Evolutionary conservation across 1,284 basidiomycete genomes (phyloP), one percentile per base, ranked within the genome.

Genomic region (Marasmius sp.): DNA sequence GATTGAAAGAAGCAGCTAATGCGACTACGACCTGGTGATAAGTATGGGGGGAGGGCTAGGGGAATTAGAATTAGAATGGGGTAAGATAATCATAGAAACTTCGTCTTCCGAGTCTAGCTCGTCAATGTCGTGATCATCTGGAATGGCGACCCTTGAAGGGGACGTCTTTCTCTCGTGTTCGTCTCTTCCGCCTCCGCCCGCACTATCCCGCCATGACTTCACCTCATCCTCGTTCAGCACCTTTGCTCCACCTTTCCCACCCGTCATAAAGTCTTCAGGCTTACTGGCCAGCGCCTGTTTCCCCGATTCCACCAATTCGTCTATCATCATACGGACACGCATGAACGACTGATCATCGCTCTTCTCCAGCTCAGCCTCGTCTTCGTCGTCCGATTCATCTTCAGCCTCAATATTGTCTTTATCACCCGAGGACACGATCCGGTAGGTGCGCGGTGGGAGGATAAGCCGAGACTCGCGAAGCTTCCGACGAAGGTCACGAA

Each of bases 381-480:
- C 73, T 0, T 74, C 71, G n/a, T 79, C 77, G 18, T 81, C 80
- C 4, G 74, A 77, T 9, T 68, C 71, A 2, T 49, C 57, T 66
- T 67, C 3, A 74, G 73, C 34, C 75, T 73, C 37, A 34, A 20
- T 18, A 3, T 74, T 73, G 2, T 79, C 77, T 34, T 75, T 73
- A 20, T 70, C 76, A 5, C 75, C 51, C 10, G 82, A 82, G 63
- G 84, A 81, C 63, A 89, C 79, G 27, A 79, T 85, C 48, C 78
- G 81, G 68, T 79, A 93, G 0, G 82, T 74, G 37, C 73, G 77
- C 0, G 91, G 92, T 6, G 91, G 91, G 1, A 93, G 81, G 54
- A 88, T 85, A 39, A 93, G 82, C 14, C 91, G 83, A 37, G 90
- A 87, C 72, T 93, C 91, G 61, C 92, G 85, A 49, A 93, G 78